A percentile compares a stretch with the other conserved stretches of the same genome.
These are phyloP conservation scores for Fusarium sp. DNA, from an alignment of 2,329 filamentous ascomycete genomes.

Conservation along the genomic window DNA sequence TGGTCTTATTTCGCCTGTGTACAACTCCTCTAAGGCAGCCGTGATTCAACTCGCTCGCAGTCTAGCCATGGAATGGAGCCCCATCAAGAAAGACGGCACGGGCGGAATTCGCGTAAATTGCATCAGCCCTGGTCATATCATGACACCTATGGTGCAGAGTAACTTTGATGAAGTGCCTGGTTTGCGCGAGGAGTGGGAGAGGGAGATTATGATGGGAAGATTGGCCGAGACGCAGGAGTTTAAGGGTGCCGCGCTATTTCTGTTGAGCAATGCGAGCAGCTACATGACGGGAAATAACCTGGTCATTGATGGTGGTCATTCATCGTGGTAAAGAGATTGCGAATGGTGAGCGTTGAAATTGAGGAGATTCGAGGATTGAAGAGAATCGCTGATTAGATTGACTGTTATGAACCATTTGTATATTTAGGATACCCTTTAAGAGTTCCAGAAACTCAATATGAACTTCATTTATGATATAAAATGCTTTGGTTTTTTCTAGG, in stretches of 20 bases:
- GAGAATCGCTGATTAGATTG: not conserved
- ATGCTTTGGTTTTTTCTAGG: too few species aligned
- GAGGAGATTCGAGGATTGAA: not conserved
- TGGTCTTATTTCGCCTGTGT: constrained; percentile 72
- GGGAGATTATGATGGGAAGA: constrained; percentile 86
- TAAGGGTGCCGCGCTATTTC: constrained; percentile 79
- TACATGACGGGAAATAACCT: constrained; percentile 84
- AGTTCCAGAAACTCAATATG: not conserved
- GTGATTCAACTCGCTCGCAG: constrained; percentile 80
- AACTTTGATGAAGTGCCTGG: constrained; percentile 85
- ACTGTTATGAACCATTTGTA: constrained; percentile 9
- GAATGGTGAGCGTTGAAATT: not conserved
- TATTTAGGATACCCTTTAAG: not conserved
- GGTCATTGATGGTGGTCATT: constrained; percentile 80
- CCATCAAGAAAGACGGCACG: constrained; percentile 58
- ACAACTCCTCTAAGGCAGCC: constrained; percentile 84
- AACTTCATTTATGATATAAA: too few species aligned
- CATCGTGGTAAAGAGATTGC: constrained; percentile 63
- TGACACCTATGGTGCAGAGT: constrained; percentile 85
- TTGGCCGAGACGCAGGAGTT: constrained; percentile 79
- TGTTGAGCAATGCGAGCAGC: constrained; percentile 77
- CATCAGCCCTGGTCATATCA: constrained; percentile 84
- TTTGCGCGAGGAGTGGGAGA: constrained; percentile 77
- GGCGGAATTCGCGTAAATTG: constrained; percentile 85
- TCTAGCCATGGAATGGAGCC: constrained; percentile 77